These are phyloP conservation scores for Aspergillus sp. DNA, from an alignment of 2,329 filamentous ascomycete species.

Conservation along the genomic window DNA sequence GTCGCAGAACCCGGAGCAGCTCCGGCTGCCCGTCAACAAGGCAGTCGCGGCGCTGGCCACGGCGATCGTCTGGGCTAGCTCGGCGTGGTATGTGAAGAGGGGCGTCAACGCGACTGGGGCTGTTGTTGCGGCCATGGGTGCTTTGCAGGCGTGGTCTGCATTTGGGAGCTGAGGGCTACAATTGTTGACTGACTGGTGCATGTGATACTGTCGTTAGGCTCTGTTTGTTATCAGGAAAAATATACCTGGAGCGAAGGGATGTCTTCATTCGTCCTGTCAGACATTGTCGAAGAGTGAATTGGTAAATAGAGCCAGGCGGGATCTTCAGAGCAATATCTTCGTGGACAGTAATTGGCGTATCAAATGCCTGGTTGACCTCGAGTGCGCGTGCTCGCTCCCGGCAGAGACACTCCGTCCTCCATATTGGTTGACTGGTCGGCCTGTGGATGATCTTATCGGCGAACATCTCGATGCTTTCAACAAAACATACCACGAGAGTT, in stretches of 20 bases:
- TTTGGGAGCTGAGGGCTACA: slow-evolving; percentile 3
- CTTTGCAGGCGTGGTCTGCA: slow-evolving; percentile 12
- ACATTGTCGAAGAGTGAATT: too few species aligned
- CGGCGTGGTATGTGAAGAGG: slow-evolving; percentile 15
- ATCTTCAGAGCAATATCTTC: slow-evolving; percentile 30
- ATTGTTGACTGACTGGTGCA: too few species aligned
- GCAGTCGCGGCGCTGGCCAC: slow-evolving; percentile 12
- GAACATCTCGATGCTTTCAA: slow-evolving; percentile 29
- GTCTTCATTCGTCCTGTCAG: too few species aligned
- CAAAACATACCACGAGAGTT: slow-evolving; percentile 9
- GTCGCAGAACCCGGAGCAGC: slow-evolving; percentile 8
- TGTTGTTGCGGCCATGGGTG: slow-evolving; percentile 10
- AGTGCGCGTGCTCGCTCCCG: slow-evolving; percentile 25
- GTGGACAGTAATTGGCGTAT: slow-evolving; percentile 28
- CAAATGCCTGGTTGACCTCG: slow-evolving; percentile 25
- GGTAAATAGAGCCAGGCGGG: too few species aligned
- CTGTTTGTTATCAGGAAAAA: too few species aligned
- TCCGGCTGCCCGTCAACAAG: slow-evolving; percentile 8
- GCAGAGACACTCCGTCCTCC: slow-evolving; percentile 18
- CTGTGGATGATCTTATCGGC: slow-evolving; percentile 12
- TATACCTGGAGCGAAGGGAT: too few species aligned
- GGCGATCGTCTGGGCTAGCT: slow-evolving; percentile 14
- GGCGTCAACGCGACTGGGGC: slow-evolving; percentile 12
- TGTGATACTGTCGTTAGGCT: too few species aligned
- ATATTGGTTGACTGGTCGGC: slow-evolving; percentile 17